Base-by-base conservation (phyloP, 2,329 filamentous ascomycete genomes). In the Fusarium veterinarium region DNA sequence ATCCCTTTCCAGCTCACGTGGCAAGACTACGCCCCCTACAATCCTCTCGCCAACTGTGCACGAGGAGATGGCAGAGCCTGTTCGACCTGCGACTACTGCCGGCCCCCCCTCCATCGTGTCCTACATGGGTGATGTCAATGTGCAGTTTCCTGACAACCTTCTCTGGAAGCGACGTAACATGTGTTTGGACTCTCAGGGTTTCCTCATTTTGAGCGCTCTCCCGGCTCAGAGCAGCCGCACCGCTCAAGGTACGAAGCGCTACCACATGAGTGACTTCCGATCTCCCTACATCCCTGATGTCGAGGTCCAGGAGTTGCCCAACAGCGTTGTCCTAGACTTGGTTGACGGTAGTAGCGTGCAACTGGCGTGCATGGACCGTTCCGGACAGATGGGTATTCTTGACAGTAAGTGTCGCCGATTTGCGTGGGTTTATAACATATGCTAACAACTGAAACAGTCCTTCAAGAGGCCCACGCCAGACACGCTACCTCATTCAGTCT, bases 141-240 rank as follows among this genome's bases (percentile, higher is more conserved):
- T 98, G 16, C 96, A 99, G 80, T 98, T 99, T 80, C 96, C 96
- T 0, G 95, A 98, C 79, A 97, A 94, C 60, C 87, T 99, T 51
- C 87, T 99, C 17, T 99, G 96, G 96, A 99, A 98, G 85, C 92
- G 95, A 60, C 91, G 96, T 67, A 95, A 92, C 77, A 91, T 98
- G 83, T 92, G 92, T 72, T 90, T 99, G 63, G 95, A 98, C 80
- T 90, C 91, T 13, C 88, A 92, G 67, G 96, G 95, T 23, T 95
- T 93, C 81, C 85, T 99, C 42, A 91, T 97, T 64, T 88, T 99
- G 69, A 93, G 91, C 45, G 83, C 89, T 72, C 76, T 86, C 79
- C 83, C 88, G 82, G 84, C 90, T 80, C 86, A 88, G 86, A 83
- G 85, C 65, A 89, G 83, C 64, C 79, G 82, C 19, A 80, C 80